Percentiles rank a stretch among this genome's conserved stretches.
These are phyloP conservation scores for Gryganskiella cystojenkinii DNA, from an alignment of 192 early-diverging fungal genomes.

Conservation along the genomic window DNA sequence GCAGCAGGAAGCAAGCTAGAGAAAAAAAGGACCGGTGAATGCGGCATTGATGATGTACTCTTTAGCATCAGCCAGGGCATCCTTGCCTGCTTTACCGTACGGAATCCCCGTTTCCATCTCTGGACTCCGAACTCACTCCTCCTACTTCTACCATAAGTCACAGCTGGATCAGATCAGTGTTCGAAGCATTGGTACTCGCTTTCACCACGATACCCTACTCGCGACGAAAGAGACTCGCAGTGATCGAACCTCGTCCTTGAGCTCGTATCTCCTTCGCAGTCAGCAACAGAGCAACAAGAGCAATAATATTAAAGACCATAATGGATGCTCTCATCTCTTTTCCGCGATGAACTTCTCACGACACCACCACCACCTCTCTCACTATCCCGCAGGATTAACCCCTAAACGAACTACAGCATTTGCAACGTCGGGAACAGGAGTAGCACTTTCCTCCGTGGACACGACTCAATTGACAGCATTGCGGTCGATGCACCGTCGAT, in stretches of 20 bases:
- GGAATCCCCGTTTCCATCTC: conserved; percentile 4
- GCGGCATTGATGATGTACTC: neutral
- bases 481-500: neutral
- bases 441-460: neutral
- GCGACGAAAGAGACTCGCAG: neutral
- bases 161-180: neutral
- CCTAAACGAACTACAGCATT: no score
- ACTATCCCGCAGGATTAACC: no score
- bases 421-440: no score
- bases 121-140: neutral
- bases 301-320: no score
- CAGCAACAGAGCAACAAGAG: neutral
- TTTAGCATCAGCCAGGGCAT: conserved; percentile 9
- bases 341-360: conserved; percentile 11
- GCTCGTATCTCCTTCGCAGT: neutral
- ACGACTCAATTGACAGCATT: neutral
- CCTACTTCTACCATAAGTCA: neutral
- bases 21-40: no score
- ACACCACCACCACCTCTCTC: conserved; percentile 4
- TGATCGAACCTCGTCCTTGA: neutral
- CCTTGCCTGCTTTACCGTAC: neutral
- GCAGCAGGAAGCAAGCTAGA: no score
- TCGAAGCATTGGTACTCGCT: neutral
- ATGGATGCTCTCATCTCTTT: neutral
- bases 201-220: neutral